Percentiles rank a stretch among this genome's conserved stretches.
These are phyloP conservation scores for Williopsis jadinii DNA, from an alignment of 1,139 yeast species.

Conservation along the genomic window DNA sequence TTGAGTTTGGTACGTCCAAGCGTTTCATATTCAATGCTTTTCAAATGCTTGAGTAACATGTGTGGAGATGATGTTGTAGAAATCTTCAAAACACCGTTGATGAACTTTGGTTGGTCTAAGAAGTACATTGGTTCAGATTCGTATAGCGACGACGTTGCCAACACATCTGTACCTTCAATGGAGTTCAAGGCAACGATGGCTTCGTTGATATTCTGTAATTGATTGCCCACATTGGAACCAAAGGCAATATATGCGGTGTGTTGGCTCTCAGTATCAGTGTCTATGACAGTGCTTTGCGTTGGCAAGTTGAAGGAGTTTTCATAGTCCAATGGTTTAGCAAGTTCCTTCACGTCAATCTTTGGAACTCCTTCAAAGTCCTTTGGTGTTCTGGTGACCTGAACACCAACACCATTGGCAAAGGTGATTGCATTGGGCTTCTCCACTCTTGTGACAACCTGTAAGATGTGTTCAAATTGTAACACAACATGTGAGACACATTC, in stretches of 20 bases:
- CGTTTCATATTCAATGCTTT: conserved; percentile 69
- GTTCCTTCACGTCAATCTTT: conserved; percentile 6
- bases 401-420: conserved; percentile 87
- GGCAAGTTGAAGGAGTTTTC: conserved; percentile 24
- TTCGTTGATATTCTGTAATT: conserved; percentile 49
- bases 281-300: conserved; percentile 1
- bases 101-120: conserved; percentile 71
- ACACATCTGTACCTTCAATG: conserved; percentile 38
- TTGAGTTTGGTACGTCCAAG: conserved; percentile 68
- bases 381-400: conserved; percentile 49
- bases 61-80: conserved; percentile 51
- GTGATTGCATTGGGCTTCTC: conserved; percentile 86
- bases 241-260: conserved; percentile 75
- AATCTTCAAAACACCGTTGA: conserved; percentile 77
- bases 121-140: conserved; percentile 92
- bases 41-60: conserved; percentile 52
- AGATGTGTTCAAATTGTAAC: conserved; percentile 28
- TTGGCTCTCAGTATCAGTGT: neutral
- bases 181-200: conserved; percentile 47
- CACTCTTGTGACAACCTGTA: conserved; percentile 50
- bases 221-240: conserved; percentile 83
- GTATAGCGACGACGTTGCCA: conserved; percentile 69
- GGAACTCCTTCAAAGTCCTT: conserved; percentile 25
- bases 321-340: neutral
- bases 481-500: conserved; percentile 62